Conservation (phyloP, 148 eudicot genomes). For the Heliamphora exappendiculata region DNA sequence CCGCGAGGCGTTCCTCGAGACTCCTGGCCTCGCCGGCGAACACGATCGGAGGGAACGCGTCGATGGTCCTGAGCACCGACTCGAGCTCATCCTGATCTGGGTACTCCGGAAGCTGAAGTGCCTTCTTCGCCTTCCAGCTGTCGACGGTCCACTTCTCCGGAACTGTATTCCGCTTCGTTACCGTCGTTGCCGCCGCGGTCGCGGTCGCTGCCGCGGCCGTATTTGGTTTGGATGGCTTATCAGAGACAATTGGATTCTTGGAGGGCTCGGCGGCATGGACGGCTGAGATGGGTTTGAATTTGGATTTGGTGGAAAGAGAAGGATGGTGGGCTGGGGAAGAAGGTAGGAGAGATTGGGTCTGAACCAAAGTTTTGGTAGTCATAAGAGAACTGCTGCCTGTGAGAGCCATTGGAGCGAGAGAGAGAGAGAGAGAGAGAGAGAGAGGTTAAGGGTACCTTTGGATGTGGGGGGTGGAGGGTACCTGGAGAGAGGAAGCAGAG, state of each 20-base stretch:
- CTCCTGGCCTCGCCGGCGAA: slow-evolving; percentile 47
- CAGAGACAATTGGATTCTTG: slow-evolving; percentile 27
- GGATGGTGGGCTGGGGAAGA: slow-evolving; percentile 13
- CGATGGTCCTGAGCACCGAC: slow-evolving; percentile 33
- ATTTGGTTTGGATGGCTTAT: slow-evolving; percentile 17
- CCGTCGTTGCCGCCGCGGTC: not conserved
- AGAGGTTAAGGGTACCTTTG: slow-evolving; percentile 1
- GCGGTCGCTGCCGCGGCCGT: slow-evolving; percentile 4
- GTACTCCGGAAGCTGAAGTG: slow-evolving; percentile 41
- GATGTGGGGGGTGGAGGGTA: not conserved
- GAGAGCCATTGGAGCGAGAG: slow-evolving; percentile 31
- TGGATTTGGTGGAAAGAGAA: slow-evolving; percentile 13
- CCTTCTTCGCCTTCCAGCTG: slow-evolving; percentile 42
- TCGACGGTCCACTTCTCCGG: slow-evolving; percentile 28
- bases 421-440: slow-evolving; percentile 9
- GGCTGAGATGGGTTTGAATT: slow-evolving; percentile 33
- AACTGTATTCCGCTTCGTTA: slow-evolving; percentile 4
- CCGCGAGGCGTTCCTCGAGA: slow-evolving; percentile 38
- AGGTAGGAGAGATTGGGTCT: slow-evolving; percentile 3
- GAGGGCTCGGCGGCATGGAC: slow-evolving; percentile 34
- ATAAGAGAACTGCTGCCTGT: slow-evolving; percentile 29
- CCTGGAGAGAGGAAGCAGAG: slow-evolving; percentile 10
- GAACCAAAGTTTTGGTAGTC: slow-evolving; percentile 19
- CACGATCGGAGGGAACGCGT: slow-evolving; percentile 40
- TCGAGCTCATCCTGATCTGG: slow-evolving; percentile 31